Conservation (phyloP, 768 basidiomycete species). For the Scleroderma bovista region DNA sequence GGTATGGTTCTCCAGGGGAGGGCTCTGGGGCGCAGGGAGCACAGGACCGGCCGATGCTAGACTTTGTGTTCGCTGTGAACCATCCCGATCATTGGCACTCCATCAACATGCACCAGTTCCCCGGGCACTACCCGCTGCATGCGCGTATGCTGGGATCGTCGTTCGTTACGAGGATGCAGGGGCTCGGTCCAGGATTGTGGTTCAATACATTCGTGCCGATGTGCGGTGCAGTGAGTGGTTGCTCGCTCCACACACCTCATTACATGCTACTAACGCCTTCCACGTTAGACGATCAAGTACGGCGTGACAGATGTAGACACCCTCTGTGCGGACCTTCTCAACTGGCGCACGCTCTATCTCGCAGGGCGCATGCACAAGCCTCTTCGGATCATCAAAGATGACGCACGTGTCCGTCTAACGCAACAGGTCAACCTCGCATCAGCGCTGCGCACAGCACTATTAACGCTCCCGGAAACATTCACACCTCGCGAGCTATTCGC, state of each 20-base stretch:
- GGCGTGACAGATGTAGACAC: constrained; percentile 90
- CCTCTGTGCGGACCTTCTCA: constrained; percentile 83
- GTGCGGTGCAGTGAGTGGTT: constrained; percentile 68
- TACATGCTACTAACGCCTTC: neutral
- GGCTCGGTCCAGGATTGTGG: constrained; percentile 83
- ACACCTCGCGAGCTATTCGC: constrained; percentile 79
- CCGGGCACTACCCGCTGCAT: constrained; percentile 85
- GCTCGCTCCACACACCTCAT: neutral
- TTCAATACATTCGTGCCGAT: constrained; percentile 89
- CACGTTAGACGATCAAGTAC: constrained; percentile 83
- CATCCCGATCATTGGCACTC: constrained; percentile 92
- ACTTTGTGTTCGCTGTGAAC: constrained; percentile 95
- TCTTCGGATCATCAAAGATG: constrained; percentile 86
- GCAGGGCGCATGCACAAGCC: constrained; percentile 98
- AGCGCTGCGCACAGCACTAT: constrained; percentile 84
- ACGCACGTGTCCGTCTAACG: constrained; percentile 85
- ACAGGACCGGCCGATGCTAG: constrained; percentile 69
- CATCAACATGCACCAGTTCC: constrained; percentile 90
- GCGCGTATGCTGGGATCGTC: constrained; percentile 80
- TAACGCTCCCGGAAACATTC: constrained; percentile 80
- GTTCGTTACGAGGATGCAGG: constrained; percentile 77
- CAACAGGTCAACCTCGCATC: constrained; percentile 92
- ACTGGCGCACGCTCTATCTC: constrained; percentile 91
- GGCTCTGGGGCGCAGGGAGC: constrained; percentile 23
- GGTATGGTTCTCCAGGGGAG: constrained; percentile 44